Conservation (phyloP, 1,284 basidiomycete species). For the Cutaneotrichosporon sp. region DNA sequence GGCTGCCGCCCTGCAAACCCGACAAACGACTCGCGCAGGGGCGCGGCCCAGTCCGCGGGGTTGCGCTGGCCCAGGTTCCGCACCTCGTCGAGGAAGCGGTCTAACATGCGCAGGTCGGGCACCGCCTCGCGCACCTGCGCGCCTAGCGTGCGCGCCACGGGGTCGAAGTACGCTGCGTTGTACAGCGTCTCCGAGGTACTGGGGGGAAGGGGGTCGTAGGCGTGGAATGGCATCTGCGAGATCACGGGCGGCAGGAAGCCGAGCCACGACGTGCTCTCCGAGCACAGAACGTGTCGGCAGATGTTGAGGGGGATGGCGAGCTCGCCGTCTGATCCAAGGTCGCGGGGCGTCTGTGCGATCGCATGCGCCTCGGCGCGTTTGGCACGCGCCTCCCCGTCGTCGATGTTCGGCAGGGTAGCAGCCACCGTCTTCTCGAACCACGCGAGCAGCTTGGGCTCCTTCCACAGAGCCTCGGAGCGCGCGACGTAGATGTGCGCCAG, state of each 20-base stretch:
- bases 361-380: slow-evolving; percentile 43
- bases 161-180: slow-evolving; percentile 67
- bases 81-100: slow-evolving; percentile 21
- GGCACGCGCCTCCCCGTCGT: slow-evolving; percentile 28
- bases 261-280: slow-evolving; percentile 63
- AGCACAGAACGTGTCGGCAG: slow-evolving; percentile 73
- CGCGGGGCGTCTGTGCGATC: slow-evolving; percentile 52
- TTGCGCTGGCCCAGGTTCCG: slow-evolving; percentile 18
- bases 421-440: slow-evolving; percentile 67
- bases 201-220: slow-evolving; percentile 81
- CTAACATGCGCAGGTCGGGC: slow-evolving; percentile 14
- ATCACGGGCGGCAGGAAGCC: slow-evolving; percentile 68
- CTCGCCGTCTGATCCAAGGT: slow-evolving; percentile 28
- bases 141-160: slow-evolving; percentile 19
- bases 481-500: slow-evolving; percentile 82
- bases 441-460: slow-evolving; percentile 62
- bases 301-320: slow-evolving; percentile 54
- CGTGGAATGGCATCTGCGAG: slow-evolving; percentile 57
- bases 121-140: slow-evolving; percentile 15
- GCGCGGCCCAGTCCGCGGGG: slow-evolving; percentile 17
- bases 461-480: slow-evolving; percentile 76
- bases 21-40: slow-evolving; percentile 20
- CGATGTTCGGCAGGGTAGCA: slow-evolving; percentile 28
- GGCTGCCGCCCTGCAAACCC: slow-evolving; percentile 17
- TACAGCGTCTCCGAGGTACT: slow-evolving; percentile 62